Evolutionary conservation across 441 rosid species (phyloP).

Genomic region (Gossypium davidsonii): DNA sequence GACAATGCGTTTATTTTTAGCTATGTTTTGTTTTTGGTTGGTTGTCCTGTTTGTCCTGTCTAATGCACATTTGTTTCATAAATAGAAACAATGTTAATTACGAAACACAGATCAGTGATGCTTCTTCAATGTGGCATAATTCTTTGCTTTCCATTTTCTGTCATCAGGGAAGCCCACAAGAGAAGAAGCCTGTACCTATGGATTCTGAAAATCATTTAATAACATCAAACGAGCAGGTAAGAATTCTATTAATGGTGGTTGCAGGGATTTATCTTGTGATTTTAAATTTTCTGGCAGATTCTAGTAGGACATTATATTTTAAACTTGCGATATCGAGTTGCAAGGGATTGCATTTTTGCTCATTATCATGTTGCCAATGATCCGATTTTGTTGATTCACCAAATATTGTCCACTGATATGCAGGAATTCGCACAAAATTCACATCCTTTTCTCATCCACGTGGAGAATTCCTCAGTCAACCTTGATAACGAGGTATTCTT

Average conservation of each 20-base stretch:
- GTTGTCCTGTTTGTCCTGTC: neutral
- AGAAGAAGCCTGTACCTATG: conserved; percentile 29
- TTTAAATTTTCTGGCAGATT: neutral
- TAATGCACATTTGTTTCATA: neutral
- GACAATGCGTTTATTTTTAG: neutral
- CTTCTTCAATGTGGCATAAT: conserved; percentile 5
- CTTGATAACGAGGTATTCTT: conserved; percentile 40
- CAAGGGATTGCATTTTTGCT: neutral
- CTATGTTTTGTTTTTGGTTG: neutral
- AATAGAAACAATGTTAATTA: conserved; percentile 1
- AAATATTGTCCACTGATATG: conserved; percentile 3
- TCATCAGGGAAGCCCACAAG: conserved; percentile 40
- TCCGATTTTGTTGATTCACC: neutral
- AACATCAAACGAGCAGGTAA: conserved; percentile 34
- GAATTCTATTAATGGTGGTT: neutral
- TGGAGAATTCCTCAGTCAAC: conserved; percentile 30
- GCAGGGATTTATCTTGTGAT: conserved; percentile 7
- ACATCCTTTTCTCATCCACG: conserved; percentile 27
- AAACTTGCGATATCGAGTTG: neutral
- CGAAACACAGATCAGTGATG: neutral
- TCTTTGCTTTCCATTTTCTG: conserved; percentile 10
- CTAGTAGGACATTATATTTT: neutral
- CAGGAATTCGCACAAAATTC: conserved; percentile 30
- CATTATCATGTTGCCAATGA: neutral
- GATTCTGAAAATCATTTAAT: conserved; percentile 19